phyloP scores from a whole-genome alignment of 805 yeast genomes.

The Candida maesae region DNA sequence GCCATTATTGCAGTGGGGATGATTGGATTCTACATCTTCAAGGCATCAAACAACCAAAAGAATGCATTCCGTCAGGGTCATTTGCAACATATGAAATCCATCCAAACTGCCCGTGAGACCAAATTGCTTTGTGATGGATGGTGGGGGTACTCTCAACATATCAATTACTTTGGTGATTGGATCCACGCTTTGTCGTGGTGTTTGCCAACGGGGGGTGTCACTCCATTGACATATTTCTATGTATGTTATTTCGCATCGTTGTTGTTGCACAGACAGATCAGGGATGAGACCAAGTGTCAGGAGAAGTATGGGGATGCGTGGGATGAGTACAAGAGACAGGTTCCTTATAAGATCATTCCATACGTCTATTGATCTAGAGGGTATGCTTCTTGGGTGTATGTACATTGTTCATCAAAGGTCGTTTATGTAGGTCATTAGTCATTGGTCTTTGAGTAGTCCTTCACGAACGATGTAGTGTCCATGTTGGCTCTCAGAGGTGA shows the following conservation, averaged over 20 bases:
- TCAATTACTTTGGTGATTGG: slow-evolving; percentile 96
- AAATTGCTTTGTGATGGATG: slow-evolving; percentile 85
- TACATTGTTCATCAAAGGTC: too few species aligned
- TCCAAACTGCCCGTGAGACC: slow-evolving; percentile 73
- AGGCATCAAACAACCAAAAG: slow-evolving; percentile 80
- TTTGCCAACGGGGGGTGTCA: slow-evolving; percentile 76
- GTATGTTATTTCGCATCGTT: slow-evolving; percentile 77
- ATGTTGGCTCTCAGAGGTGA: slow-evolving; percentile 33
- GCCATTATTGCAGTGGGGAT: slow-evolving; percentile 46
- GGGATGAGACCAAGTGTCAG: slow-evolving; percentile 91
- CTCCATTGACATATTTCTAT: slow-evolving; percentile 86
- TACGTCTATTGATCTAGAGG: slow-evolving; percentile 57
- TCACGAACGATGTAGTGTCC: slow-evolving; percentile 43
- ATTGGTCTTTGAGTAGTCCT: slow-evolving; percentile 38
- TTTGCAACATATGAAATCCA: slow-evolving; percentile 61
- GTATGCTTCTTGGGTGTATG: too few species aligned
- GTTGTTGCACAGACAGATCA: slow-evolving; percentile 78
- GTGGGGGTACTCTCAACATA: slow-evolving; percentile 94
- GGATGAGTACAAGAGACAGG: slow-evolving; percentile 74
- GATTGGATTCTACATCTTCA: slow-evolving; percentile 78
- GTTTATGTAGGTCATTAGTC: too few species aligned
- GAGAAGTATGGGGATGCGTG: slow-evolving; percentile 83
- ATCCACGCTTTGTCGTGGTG: slow-evolving; percentile 90
- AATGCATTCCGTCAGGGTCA: slow-evolving; percentile 78
- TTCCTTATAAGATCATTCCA: slow-evolving; percentile 90